Base-by-base conservation (phyloP, 352 stramenopile species). In the Globisporangium viniferum region DNA sequence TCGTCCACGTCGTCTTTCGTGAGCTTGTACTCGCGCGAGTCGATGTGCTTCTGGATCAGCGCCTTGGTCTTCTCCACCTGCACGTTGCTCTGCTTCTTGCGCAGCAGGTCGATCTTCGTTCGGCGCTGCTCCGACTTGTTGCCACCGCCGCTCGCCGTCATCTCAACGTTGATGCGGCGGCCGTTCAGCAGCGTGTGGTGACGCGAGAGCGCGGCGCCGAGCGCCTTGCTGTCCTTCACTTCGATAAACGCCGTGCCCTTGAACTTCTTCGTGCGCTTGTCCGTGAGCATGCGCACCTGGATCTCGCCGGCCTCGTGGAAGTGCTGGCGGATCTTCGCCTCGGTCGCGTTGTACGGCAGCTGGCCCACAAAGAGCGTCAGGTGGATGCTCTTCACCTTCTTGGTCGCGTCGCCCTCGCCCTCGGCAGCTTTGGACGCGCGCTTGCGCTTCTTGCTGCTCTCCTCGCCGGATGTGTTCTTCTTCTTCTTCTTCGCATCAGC, bases 211-310 rank as follows among this genome's bases (percentile, higher is more conserved):
- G 88, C 88, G 0, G 86, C 86, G 9, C 86, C 88, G 5, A 94
- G 73, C 35, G 88, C 84, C 72, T 92, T 93, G 68, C 79, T 92
- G 72, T 95, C 88, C 66, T 81, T 78, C 41, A 95, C 88, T 57
- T 95, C 86, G 36, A 95, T 94, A 63, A 95, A 95, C 18, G 88
- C 88, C 57, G 79, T 93, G 70, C 88, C 88, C 55, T 90, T 92
- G 65, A 94, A 95, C 68, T 79, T 89, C 18, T 84, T 84, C 1
- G 88, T 94, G 67, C 84, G 84, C 70, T 93, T 94, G 73, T 95
- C 86, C 56, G 88, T 95, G 48, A 89, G 36, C 88, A 94, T 94
- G 41, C 88, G 86, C 62, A 95, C 39, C 62, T 82, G 67, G 55
- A 95, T 91, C 0, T 93, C 83, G 29, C 88, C 88, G 12, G 86